phyloP scores from a whole-genome alignment of 2,329 filamentous ascomycete genomes.

The Fusarium haematococcum region DNA sequence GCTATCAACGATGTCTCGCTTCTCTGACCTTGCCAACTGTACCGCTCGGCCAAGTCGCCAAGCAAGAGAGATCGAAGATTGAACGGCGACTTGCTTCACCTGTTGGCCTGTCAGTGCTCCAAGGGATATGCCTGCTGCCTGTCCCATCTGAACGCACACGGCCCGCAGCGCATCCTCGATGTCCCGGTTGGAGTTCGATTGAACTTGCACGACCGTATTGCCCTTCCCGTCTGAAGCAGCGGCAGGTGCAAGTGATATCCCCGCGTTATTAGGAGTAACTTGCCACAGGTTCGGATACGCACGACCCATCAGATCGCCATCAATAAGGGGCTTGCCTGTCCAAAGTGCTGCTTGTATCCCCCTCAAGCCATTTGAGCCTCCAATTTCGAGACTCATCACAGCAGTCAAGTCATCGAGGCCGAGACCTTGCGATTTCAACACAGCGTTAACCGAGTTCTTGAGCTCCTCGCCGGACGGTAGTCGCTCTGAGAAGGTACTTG shows the following conservation, averaged over 20 bases:
- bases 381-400: constrained; percentile 26
- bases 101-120: neutral
- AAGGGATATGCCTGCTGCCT: neutral
- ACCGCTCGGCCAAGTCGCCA: neutral
- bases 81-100: neutral
- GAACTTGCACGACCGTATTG: constrained; percentile 3
- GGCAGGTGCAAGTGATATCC: neutral
- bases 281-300: constrained; percentile 32
- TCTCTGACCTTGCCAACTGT: neutral
- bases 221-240: constrained; percentile 19
- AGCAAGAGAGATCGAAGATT: neutral
- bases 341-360: constrained; percentile 2
- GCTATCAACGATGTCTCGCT: neutral
- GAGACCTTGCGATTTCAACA: neutral
- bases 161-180: neutral
- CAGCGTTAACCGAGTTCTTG: constrained; percentile 12
- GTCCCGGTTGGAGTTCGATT: neutral
- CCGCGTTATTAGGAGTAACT: constrained; percentile 4
- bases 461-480: constrained; percentile 11
- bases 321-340: constrained; percentile 6
- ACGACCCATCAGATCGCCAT: constrained; percentile 31
- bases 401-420: neutral
- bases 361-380: constrained; percentile 28
- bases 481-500: constrained; percentile 19
- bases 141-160: neutral